Percentiles rank a stretch among this genome's conserved stretches.
phyloP scores from a whole-genome alignment of 352 stramenopile species.

The Globisporangium polare region DNA sequence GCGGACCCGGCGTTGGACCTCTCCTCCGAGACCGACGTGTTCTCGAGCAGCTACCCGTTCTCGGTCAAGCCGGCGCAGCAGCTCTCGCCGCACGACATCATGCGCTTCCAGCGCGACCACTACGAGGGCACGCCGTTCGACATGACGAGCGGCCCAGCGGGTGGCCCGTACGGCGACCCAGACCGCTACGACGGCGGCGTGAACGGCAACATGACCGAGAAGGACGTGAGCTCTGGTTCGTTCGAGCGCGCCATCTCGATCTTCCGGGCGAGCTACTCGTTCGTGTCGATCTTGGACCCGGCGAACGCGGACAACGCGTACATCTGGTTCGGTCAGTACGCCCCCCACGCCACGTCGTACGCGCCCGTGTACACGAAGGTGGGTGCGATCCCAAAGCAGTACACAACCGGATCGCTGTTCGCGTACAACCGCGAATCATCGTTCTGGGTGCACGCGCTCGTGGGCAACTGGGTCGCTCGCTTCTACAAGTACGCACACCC shows the following conservation, averaged over 20 bases:
- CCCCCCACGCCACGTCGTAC: slow-evolving; percentile 84
- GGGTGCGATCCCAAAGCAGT: slow-evolving; percentile 37
- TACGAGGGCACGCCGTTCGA: slow-evolving; percentile 92
- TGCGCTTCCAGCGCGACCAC: slow-evolving; percentile 90
- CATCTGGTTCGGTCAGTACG: slow-evolving; percentile 90
- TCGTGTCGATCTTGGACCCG: slow-evolving; percentile 65
- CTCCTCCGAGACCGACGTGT: slow-evolving; percentile 68
- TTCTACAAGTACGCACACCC: slow-evolving; percentile 73
- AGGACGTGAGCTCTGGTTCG: slow-evolving; percentile 51
- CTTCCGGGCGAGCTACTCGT: slow-evolving; percentile 90
- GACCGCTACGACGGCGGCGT: slow-evolving; percentile 80
- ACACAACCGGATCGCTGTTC: slow-evolving; percentile 58
- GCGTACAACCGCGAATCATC: slow-evolving; percentile 54
- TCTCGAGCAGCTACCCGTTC: slow-evolving; percentile 85
- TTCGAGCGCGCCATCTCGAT: slow-evolving; percentile 93
- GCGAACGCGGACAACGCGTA: slow-evolving; percentile 56
- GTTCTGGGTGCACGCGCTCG: slow-evolving; percentile 79
- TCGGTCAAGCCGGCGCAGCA: slow-evolving; percentile 51
- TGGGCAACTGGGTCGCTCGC: slow-evolving; percentile 80
- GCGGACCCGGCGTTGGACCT: slow-evolving; percentile 67
- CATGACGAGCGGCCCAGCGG: slow-evolving; percentile 71
- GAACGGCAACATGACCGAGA: slow-evolving; percentile 40
- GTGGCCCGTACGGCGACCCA: slow-evolving; percentile 88
- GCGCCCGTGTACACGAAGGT: slow-evolving; percentile 84
- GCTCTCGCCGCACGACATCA: slow-evolving; percentile 83